A percentile compares a stretch with the other conserved stretches of the same genome.
phyloP scores from a whole-genome alignment of 805 yeast genomes.

The Spencermartinsiella europaea region DNA sequence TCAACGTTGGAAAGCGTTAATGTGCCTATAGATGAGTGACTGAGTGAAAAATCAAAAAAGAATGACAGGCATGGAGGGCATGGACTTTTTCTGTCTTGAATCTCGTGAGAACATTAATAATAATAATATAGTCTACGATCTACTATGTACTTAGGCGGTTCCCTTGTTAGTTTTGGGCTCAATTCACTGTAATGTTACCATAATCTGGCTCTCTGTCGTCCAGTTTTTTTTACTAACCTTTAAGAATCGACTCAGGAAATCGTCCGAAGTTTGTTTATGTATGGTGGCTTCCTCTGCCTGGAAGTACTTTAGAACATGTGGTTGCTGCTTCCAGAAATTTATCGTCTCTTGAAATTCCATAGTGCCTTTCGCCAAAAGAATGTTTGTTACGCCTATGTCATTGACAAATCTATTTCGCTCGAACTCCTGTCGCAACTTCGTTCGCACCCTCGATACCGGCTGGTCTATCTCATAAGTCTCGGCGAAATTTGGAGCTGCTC shows the following conservation, averaged over 20 bases:
- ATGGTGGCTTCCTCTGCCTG: constrained; percentile 58
- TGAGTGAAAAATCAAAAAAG: too few relatives aligned
- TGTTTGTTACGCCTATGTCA: constrained; percentile 60
- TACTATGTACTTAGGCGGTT: background rate
- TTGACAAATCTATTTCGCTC: constrained; percentile 75
- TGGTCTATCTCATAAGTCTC: constrained; percentile 44
- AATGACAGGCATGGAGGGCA: too few relatives aligned
- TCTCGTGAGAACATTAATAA: background rate
- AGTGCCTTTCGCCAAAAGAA: constrained; percentile 73
- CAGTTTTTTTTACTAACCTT: constrained; percentile 18
- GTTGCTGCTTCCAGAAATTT: constrained; percentile 86
- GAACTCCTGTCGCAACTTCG: constrained; percentile 83
- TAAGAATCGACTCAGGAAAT: constrained; percentile 64
- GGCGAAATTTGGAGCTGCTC: constrained; percentile 32
- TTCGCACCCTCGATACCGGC: constrained; percentile 73
- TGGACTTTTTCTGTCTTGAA: background rate
- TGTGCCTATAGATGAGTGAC: background rate
- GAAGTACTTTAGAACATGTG: constrained; percentile 79
- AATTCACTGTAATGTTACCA: too few relatives aligned
- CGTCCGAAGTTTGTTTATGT: constrained; percentile 47
- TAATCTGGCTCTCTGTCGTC: background rate
- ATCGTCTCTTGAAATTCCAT: constrained; percentile 86
- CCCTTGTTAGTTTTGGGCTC: background rate
- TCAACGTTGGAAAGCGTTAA: background rate
- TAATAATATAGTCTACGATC: background rate